Conservation (phyloP, 139 green algal genomes). For the Chlamydomonas urium region DNA sequence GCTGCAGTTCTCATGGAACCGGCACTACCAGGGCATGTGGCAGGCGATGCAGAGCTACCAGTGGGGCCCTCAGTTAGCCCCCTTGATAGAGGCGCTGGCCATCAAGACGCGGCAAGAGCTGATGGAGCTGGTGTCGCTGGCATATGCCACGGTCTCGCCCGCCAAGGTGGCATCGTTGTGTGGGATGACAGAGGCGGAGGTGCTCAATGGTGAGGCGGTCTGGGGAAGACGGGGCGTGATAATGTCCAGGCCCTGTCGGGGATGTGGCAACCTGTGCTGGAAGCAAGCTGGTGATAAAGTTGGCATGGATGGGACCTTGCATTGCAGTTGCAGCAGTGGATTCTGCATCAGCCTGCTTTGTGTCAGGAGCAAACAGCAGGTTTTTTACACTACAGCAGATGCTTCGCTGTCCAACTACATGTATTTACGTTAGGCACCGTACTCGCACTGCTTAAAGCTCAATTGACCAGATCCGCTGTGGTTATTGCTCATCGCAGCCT, state of each 20-base stretch:
- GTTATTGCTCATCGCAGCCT: too few species aligned
- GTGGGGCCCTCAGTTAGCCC: conserved; percentile 37
- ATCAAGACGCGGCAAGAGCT: conserved; percentile 23
- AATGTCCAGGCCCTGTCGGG: too few species aligned
- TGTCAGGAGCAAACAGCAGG: too few species aligned
- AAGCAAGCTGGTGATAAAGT: neutral
- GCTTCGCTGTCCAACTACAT: too few species aligned
- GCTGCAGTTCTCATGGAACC: conserved; percentile 44
- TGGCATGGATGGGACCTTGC: too few species aligned
- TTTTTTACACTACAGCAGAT: too few species aligned
- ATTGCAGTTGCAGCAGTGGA: too few species aligned
- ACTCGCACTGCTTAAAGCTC: too few species aligned
- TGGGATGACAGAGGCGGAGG: conserved; percentile 33
- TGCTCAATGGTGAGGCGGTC: conserved; percentile 20
- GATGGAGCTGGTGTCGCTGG: conserved; percentile 29
- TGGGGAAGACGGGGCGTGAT: too few species aligned
- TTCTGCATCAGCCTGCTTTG: too few species aligned
- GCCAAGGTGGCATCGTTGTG: conserved; percentile 33
- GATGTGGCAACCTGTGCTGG: neutral
- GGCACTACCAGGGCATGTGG: conserved; percentile 42
- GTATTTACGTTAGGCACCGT: too few species aligned
- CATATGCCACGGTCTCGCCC: conserved; percentile 32
- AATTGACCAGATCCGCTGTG: too few species aligned
- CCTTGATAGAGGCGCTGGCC: conserved; percentile 38
- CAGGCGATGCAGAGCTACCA: conserved; percentile 34